Conservation (phyloP, 441 rosid genomes). For the Arabidopsis lyrata region DNA sequence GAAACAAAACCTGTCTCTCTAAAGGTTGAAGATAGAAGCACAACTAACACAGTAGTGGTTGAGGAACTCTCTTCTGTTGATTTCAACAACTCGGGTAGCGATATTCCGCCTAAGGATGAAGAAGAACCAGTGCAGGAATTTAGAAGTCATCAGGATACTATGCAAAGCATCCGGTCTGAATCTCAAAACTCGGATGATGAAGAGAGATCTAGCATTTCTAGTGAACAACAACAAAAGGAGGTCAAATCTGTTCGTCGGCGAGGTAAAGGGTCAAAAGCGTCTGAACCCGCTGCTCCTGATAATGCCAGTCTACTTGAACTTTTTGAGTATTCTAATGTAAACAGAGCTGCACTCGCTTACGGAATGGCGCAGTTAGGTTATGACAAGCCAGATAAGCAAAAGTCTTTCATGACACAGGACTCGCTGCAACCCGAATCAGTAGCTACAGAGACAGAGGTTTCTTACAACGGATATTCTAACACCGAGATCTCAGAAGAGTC, state of each 20-base stretch:
- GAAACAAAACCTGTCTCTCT: constrained; percentile 42
- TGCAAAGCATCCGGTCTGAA: constrained; percentile 60
- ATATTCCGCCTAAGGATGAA: constrained; percentile 66
- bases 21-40: constrained; percentile 53
- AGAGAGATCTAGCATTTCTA: constrained; percentile 58
- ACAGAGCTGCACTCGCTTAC: constrained; percentile 59
- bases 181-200: constrained; percentile 71
- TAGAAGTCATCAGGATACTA: constrained; percentile 55
- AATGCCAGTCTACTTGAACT: constrained; percentile 77
- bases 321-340: constrained; percentile 68
- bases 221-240: constrained; percentile 41
- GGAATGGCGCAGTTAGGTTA: constrained; percentile 84
- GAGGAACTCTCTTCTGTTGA: constrained; percentile 70
- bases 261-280: constrained; percentile 37
- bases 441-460: constrained; percentile 84
- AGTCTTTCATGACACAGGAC: constrained; percentile 57
- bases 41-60: constrained; percentile 40
- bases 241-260: constrained; percentile 51
- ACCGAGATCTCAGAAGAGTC: constrained; percentile 76
- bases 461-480: constrained; percentile 68
- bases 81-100: constrained; percentile 69
- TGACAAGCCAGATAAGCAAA: constrained; percentile 61
- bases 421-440: constrained; percentile 69
- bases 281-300: constrained; percentile 47
- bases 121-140: constrained; percentile 59